Evolutionary conservation across 2,329 filamentous ascomycete species (phyloP), one percentile per base, ranked within the genome.

Genomic region (Fusarium sp.): DNA sequence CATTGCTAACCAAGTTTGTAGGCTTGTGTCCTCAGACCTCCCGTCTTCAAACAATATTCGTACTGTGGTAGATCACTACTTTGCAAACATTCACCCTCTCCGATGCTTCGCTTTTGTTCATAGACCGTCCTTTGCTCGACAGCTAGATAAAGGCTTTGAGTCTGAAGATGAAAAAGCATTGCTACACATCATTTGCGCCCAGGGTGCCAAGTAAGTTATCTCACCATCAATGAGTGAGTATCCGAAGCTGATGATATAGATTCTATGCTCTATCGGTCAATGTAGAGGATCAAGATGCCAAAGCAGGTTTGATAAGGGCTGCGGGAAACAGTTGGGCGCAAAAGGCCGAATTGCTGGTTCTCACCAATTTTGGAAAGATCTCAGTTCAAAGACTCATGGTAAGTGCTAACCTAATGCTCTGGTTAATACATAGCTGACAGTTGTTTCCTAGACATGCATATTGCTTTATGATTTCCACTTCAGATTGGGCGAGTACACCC

Each of bases 101-200:
- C 77, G 80, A 22, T 81, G 80, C 64, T 81, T 81, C 56, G 79
- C 80, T 18, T 81, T 81, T 75, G 79, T 81, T 20, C 80, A 81
- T 54, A 80, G 81, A 52, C 80, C 80, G 6, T 80, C 80, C 2
- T 81, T 81, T 52, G 79, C 80, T 67, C 72, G 79, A 8, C 79
- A 80, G 47, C 71, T 81, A 8, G 80, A 81, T 58, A 80, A 78
- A 25, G 80, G 80, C 0, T 75, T 80, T 47, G 73, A 75, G 10
- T 76, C 71, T 6, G 79, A 81, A 13, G 79, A 81, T 38, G 80
- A 81, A 58, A 78, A 75, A 44, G 78, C 79, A 18, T 71, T 81
- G 24, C 62, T 81, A 11, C 74, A 81, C 53, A 77, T 81, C 20
- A 77, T 81, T 4, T 81, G 80, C 40, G 80, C 79, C 7, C 80